Evolutionary conservation across 441 rosid species (phyloP), one percentile per base, ranked within the genome.

Genomic region (Erodium moschatum): DNA sequence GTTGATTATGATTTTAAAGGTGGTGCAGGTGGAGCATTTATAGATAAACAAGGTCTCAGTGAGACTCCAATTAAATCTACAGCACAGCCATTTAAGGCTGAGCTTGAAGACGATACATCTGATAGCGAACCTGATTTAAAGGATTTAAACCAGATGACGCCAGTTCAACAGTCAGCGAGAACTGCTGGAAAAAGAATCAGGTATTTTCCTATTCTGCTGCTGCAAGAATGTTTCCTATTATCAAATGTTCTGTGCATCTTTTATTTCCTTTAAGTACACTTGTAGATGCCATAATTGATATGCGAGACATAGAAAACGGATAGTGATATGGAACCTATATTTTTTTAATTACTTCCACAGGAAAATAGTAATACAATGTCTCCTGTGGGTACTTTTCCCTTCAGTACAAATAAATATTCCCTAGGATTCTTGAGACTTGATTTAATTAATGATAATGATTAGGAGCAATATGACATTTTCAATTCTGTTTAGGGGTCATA

Each of bases 131-230:
- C 54, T 6, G 68, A 48, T 65, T 48, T 72, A 58, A 84, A 80
- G 50, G 82, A 70, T 68, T 76, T 76, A 83, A 78, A 75, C 71
- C 85, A 88, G 81, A 73, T 74, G 46, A 87, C 87, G 21, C 97
- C 92, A 11, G 81, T 81, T 54, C 88, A 89, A 38, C 86, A 84
- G 12, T 91, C 94, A 62, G 83, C 70, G 74, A 83, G 98, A 83
- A 89, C 75, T 48, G 81, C 90, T 67, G 84, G 93, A 5, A 93
- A 84, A 84, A 88, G 67, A 69, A 88, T 87, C 81, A 91, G 83
- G 98, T 89, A 80, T 52, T 66, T 0, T 15, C 72, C 75, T 69
- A 3, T 27, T 64, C 24, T 50, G 67, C 42, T 64, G 20, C 64
- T 40, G 35, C 38, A 13, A 62, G 69, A 52, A 73, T 63, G 24